Evolutionary conservation across 2,329 filamentous ascomycete species (phyloP).

Genomic region (Sporothrix euskadiensis): DNA sequence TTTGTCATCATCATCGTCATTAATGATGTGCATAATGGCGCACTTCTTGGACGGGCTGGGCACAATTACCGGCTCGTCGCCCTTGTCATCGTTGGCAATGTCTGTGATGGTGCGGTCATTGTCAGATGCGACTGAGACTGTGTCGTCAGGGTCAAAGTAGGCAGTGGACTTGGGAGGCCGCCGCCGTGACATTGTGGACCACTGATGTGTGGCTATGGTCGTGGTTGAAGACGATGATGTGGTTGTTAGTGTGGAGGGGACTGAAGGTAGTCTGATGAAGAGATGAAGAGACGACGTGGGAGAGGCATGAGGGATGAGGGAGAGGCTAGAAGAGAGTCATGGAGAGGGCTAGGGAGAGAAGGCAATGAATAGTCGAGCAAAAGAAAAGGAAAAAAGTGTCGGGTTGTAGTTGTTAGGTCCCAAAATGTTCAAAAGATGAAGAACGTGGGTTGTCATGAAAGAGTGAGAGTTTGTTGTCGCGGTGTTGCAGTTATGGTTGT

Average conservation of each 20-base stretch:
- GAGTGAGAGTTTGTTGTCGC: too few relatives aligned
- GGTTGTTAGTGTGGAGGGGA: background rate
- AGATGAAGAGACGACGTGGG: background rate
- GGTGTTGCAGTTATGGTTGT: too few relatives aligned
- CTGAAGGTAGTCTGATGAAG: background rate
- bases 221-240: background rate
- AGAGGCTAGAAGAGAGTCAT: too few relatives aligned
- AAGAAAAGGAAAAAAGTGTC: too few relatives aligned
- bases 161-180: background rate
- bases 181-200: too few relatives aligned
- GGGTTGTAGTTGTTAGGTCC: too few relatives aligned
- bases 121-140: background rate
- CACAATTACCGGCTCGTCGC: background rate
- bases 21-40: background rate
- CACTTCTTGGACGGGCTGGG: background rate
- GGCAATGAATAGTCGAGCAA: too few relatives aligned
- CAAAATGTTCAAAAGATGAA: too few relatives aligned
- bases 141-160: background rate
- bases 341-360: too few relatives aligned
- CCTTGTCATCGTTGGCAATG: background rate
- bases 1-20: background rate
- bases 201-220: background rate
- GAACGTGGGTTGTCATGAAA: too few relatives aligned
- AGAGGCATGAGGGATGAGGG: too few relatives aligned
- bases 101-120: background rate